Conservation (phyloP, 2,329 filamentous ascomycete species). For the Dryadomyces quercus-mongolicae region DNA sequence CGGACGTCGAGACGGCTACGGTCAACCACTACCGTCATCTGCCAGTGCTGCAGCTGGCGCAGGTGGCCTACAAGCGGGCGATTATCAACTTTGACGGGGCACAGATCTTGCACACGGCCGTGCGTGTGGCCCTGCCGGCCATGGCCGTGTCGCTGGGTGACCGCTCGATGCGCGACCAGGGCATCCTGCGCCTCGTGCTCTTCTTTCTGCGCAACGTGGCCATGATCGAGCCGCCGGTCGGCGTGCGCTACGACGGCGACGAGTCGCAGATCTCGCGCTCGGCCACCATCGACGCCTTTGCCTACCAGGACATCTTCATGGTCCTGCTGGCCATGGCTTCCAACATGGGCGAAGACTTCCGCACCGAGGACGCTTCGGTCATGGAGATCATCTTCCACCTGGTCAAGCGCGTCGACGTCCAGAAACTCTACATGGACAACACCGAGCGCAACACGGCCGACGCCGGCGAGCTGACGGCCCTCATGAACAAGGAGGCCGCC, state of each 20-base stretch:
- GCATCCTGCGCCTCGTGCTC: constrained; percentile 80
- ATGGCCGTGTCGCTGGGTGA: constrained; percentile 72
- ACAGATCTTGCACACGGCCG: constrained; percentile 66
- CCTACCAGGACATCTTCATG: constrained; percentile 81
- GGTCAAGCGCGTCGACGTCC: constrained; percentile 75
- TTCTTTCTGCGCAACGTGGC: constrained; percentile 84
- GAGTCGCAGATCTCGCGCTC: constrained; percentile 83
- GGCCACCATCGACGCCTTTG: constrained; percentile 76
- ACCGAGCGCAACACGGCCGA: constrained; percentile 56
- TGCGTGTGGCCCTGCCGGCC: constrained; percentile 71
- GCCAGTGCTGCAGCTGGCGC: constrained; percentile 77
- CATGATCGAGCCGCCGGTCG: constrained; percentile 65
- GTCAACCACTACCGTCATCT: constrained; percentile 87
- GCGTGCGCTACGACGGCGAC: constrained; percentile 69
- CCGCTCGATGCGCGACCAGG: constrained; percentile 68
- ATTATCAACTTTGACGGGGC: constrained; percentile 74
- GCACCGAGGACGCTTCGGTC: constrained; percentile 74
- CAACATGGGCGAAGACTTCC: constrained; percentile 89
- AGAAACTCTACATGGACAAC: constrained; percentile 77
- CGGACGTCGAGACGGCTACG: constrained; percentile 68
- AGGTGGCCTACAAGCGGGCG: constrained; percentile 79
- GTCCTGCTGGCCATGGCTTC: constrained; percentile 78
- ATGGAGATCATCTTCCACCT: constrained; percentile 89
- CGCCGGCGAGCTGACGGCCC: constrained; percentile 57
- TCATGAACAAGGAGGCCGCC: constrained; percentile 74